Evolutionary conservation across 169 alveolate genomes (phyloP).

Genomic region (Hammondia hammondi): DNA sequence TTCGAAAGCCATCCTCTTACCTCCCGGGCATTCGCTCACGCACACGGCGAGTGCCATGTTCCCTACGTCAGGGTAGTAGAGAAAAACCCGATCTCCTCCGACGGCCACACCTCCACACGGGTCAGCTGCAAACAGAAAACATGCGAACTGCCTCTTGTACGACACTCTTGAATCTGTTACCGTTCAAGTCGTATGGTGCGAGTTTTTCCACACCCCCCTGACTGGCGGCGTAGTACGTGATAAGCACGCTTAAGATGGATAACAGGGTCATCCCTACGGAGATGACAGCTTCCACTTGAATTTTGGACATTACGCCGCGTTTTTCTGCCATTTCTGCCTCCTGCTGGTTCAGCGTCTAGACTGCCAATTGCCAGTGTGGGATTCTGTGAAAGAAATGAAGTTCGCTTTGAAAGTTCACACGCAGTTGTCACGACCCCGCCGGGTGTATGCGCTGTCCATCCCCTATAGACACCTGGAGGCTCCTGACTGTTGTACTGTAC

Average conservation of each 20-base stretch:
- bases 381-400: too few relatives aligned
- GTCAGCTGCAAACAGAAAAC: constrained; percentile 6
- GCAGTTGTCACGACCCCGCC: too few relatives aligned
- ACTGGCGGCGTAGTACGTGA: constrained; percentile 42
- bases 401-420: too few relatives aligned
- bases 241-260: constrained; percentile 14
- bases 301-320: background rate
- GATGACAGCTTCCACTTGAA: constrained; percentile 7
- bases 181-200: constrained; percentile 61
- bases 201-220: constrained; percentile 41
- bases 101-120: constrained; percentile 48
- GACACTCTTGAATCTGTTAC: background rate
- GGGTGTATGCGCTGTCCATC: too few relatives aligned
- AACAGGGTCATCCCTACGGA: constrained; percentile 8
- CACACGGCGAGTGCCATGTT: constrained; percentile 48
- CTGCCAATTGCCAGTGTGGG: too few relatives aligned
- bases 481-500: too few relatives aligned
- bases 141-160: background rate
- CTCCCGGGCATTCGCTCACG: constrained; percentile 49
- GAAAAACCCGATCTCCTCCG: constrained; percentile 43
- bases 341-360: too few relatives aligned
- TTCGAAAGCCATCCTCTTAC: background rate
- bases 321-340: background rate
- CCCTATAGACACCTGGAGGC: too few relatives aligned
- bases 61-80: constrained; percentile 43